A percentile compares a stretch with the other conserved stretches of the same genome.
Evolutionary conservation across 2,329 filamentous ascomycete species (phyloP).

Genomic region (Westerdykella aurantiaca): DNA sequence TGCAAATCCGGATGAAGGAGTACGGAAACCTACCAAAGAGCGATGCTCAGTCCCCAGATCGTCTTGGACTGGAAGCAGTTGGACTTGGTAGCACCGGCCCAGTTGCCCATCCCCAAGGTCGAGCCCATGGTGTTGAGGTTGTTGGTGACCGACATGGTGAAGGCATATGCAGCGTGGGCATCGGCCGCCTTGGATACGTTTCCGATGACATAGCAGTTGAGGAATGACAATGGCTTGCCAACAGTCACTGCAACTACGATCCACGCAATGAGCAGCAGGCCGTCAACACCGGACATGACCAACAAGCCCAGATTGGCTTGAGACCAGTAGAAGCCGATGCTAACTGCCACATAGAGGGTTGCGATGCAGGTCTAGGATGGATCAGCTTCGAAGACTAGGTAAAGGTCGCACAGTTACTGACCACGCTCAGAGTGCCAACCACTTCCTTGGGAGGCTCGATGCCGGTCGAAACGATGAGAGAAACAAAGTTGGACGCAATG

Average conservation of each 20-base stretch:
- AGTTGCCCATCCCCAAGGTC: slow-evolving; percentile 47
- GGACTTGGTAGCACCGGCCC: slow-evolving; percentile 55
- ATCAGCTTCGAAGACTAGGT: neutral
- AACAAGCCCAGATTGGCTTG: slow-evolving; percentile 70
- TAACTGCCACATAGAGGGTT: slow-evolving; percentile 63
- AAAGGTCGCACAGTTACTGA: slow-evolving; percentile 45
- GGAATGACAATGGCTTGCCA: slow-evolving; percentile 72
- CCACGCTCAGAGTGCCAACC: slow-evolving; percentile 71
- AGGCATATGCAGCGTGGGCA: slow-evolving; percentile 47
- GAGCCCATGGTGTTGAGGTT: slow-evolving; percentile 49
- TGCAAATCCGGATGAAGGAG: neutral
- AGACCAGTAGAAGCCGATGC: slow-evolving; percentile 76
- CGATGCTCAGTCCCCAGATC: slow-evolving; percentile 80
- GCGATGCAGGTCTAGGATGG: slow-evolving; percentile 65
- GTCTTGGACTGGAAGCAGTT: slow-evolving; percentile 82
- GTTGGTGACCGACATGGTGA: slow-evolving; percentile 48
- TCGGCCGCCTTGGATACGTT: slow-evolving; percentile 41
- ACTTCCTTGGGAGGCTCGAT: slow-evolving; percentile 65
- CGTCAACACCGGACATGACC: slow-evolving; percentile 62
- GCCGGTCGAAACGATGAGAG: slow-evolving; percentile 62
- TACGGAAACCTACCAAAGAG: slow-evolving; percentile 54
- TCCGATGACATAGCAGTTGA: slow-evolving; percentile 60
- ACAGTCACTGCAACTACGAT: slow-evolving; percentile 72
- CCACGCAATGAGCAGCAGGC: slow-evolving; percentile 66
- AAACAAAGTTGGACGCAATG: slow-evolving; percentile 75